A percentile compares a stretch with the other conserved stretches of the same genome.
Evolutionary conservation across 2,329 filamentous ascomycete genomes (phyloP).

Genomic region (Knufia petricola): DNA sequence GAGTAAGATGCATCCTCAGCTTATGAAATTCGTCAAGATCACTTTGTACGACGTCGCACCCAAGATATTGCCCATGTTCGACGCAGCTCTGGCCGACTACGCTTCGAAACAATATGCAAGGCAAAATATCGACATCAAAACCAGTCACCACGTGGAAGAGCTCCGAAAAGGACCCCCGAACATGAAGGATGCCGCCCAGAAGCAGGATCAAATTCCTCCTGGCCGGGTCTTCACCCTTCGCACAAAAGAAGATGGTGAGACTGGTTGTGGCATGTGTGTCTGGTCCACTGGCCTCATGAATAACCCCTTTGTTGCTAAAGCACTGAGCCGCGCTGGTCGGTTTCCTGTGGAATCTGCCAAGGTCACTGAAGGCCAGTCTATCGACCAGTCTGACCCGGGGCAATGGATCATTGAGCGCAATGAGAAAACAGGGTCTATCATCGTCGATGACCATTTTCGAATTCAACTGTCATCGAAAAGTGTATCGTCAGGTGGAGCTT

Average conservation of each 20-base stretch:
- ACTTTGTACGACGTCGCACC: slow-evolving; percentile 53
- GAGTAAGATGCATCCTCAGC: slow-evolving; percentile 42
- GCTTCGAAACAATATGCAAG: slow-evolving; percentile 47
- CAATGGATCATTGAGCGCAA: slow-evolving; percentile 44
- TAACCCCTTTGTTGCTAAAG: slow-evolving; percentile 44
- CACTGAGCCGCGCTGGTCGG: slow-evolving; percentile 29
- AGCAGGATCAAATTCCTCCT: slow-evolving; percentile 32
- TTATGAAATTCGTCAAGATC: slow-evolving; percentile 43
- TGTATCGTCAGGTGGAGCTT: slow-evolving; percentile 20
- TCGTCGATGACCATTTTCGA: slow-evolving; percentile 48
- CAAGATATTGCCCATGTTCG: slow-evolving; percentile 46
- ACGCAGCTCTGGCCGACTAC: slow-evolving; percentile 47
- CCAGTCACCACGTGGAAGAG: slow-evolving; percentile 47
- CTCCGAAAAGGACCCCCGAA: slow-evolving; percentile 43
- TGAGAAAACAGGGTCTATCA: slow-evolving; percentile 37
- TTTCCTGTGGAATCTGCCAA: slow-evolving; percentile 28
- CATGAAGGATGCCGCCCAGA: slow-evolving; percentile 19
- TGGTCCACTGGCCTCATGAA: slow-evolving; percentile 51
- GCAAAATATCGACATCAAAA: slow-evolving; percentile 49
- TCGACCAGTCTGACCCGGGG: slow-evolving; percentile 13
- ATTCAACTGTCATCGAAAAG: slow-evolving; percentile 40
- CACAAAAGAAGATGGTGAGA: slow-evolving; percentile 48
- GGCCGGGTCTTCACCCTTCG: slow-evolving; percentile 43
- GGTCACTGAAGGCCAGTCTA: slow-evolving; percentile 20
- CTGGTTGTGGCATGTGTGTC: slow-evolving; percentile 51